phyloP scores from a whole-genome alignment of 2,329 filamentous ascomycete species.

The Ceratocystis eucalypticola region DNA sequence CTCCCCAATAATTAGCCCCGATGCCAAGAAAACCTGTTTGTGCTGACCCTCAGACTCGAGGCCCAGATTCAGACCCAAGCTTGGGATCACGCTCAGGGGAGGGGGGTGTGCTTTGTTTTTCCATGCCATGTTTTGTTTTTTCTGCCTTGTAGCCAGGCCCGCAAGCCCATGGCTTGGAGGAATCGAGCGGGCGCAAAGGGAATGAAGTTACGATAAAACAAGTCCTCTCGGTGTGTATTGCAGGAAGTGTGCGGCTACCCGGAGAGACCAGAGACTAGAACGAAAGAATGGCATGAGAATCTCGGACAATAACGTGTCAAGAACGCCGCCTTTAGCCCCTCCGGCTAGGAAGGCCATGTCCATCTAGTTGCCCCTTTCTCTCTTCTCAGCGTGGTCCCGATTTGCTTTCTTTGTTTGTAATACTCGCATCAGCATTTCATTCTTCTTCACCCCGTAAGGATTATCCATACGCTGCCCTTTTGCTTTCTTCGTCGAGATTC shows the following conservation, averaged over 20 bases:
- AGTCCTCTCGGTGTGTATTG: background rate
- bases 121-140: background rate
- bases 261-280: background rate
- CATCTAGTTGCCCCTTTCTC: background rate
- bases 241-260: no score
- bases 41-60: background rate
- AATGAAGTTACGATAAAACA: background rate
- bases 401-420: no score
- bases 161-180: background rate
- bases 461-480: background rate
- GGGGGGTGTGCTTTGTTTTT: background rate
- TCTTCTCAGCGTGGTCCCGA: background rate
- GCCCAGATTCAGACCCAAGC: background rate
- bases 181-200: background rate
- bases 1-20: background rate
- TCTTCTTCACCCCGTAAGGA: background rate
- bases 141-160: background rate
- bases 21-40: conserved; percentile 8
- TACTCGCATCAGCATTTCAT: background rate
- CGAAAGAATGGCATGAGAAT: background rate
- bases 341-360: background rate
- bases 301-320: conserved; percentile 6
- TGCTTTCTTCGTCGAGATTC: background rate
- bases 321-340: background rate
- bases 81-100: background rate